These are phyloP conservation scores for Chlamydomonas eustigma DNA, from an alignment of 139 green algal genomes.

Conservation along the genomic window DNA sequence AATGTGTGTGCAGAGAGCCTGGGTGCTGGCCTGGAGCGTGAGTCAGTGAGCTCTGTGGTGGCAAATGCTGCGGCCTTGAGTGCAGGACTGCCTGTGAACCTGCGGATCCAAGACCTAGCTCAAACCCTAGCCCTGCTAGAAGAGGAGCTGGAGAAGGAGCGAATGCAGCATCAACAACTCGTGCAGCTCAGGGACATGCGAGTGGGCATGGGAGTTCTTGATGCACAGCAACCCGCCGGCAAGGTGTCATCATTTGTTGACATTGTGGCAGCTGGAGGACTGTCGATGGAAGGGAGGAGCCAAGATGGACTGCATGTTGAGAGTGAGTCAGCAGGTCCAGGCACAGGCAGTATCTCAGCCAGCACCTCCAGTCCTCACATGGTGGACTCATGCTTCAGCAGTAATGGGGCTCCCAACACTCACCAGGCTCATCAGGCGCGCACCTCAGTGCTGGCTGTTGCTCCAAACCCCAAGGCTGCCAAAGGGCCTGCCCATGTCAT, in stretches of 20 bases:
- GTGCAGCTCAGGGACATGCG: too few relatives aligned
- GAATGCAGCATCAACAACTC: neutral
- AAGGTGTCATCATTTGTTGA: too few relatives aligned
- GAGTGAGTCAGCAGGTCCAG: neutral
- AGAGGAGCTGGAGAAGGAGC: neutral
- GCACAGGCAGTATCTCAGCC: neutral
- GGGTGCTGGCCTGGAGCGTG: neutral
- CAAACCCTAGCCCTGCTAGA: slow-evolving; percentile 1
- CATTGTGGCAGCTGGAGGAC: too few relatives aligned
- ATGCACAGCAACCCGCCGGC: too few relatives aligned
- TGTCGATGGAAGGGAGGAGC: neutral
- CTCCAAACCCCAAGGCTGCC: too few relatives aligned
- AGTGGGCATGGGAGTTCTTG: too few relatives aligned
- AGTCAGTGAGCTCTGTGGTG: neutral
- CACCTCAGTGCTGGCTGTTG: too few relatives aligned
- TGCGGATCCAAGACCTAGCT: slow-evolving; percentile 1
- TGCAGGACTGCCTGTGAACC: neutral
- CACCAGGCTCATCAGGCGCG: too few relatives aligned
- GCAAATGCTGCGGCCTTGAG: neutral
- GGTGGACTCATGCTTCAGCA: too few relatives aligned
- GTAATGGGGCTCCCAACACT: too few relatives aligned
- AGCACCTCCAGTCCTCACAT: too few relatives aligned
- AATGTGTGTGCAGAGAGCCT: neutral
- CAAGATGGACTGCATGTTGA: neutral
- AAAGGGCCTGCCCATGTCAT: too few relatives aligned